Conservation (phyloP, 352 stramenopile species). For the Globisporangium sylvaticum region DNA sequence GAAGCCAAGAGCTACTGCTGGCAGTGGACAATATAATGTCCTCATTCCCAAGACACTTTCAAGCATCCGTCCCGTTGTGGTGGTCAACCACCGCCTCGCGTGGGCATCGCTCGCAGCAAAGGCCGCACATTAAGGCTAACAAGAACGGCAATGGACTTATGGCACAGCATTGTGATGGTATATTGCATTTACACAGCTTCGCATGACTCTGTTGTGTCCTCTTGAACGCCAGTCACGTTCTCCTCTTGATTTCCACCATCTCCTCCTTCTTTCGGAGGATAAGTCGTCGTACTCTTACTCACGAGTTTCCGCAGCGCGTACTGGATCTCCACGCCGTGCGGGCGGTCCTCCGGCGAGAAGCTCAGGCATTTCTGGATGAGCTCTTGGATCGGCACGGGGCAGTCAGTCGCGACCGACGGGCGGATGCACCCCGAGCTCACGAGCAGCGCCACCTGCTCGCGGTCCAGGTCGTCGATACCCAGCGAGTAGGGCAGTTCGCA, state of each 20-base stretch:
- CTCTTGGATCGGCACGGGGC: conserved; percentile 38
- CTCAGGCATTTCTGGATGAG: conserved; percentile 42
- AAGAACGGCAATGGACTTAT: not conserved
- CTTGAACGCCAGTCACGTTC: not conserved
- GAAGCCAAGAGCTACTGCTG: not conserved
- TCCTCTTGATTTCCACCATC: not conserved
- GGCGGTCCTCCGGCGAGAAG: conserved; percentile 39
- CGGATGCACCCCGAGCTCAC: conserved; percentile 46
- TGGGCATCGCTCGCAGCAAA: conserved; percentile 1
- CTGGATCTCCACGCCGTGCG: conserved; percentile 32
- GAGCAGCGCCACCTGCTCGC: conserved; percentile 44
- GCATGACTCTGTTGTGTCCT: not conserved
- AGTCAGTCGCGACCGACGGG: conserved; percentile 37
- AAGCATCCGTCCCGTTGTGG: not conserved
- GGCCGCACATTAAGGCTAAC: not conserved
- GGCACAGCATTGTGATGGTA: not conserved
- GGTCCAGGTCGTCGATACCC: conserved; percentile 32
- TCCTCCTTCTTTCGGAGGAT: not conserved
- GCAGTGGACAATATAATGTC: not conserved
- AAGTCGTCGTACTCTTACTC: not conserved
- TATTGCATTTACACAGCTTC: not conserved
- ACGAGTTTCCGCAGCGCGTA: conserved; percentile 38
- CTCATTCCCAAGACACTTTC: not conserved
- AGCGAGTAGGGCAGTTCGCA: conserved; percentile 39
- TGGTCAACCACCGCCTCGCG: conserved; percentile 9